A percentile compares a stretch with the other conserved stretches of the same genome.
Conservation (phyloP, 768 basidiomycete species). For the Chiua virens region DNA sequence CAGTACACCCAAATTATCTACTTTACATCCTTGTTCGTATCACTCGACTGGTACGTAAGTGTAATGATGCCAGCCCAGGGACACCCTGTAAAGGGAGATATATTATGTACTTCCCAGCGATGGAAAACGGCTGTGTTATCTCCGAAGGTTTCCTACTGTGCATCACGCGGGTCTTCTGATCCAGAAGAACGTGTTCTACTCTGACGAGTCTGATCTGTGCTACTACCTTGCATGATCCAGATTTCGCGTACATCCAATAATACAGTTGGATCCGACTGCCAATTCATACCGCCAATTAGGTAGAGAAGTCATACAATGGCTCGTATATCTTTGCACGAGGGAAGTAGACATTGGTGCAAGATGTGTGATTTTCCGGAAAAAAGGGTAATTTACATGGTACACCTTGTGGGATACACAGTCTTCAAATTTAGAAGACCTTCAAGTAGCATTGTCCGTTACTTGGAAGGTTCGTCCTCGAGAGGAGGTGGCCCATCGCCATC, state of each 20-base stretch:
- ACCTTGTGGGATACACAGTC: constrained; percentile 2
- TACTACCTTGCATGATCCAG: too few relatives aligned
- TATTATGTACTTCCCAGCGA: too few relatives aligned
- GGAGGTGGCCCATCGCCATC: constrained; percentile 75
- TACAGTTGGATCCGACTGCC: not conserved
- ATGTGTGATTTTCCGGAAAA: constrained; percentile 3
- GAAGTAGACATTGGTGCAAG: not conserved
- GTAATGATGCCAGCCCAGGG: not conserved
- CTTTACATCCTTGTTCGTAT: not conserved
- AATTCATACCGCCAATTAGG: not conserved
- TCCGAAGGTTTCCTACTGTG: too few relatives aligned
- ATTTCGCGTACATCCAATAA: too few relatives aligned
- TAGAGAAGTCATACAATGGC: too few relatives aligned
- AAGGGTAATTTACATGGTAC: constrained; percentile 17
- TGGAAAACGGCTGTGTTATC: too few relatives aligned
- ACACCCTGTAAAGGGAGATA: too few relatives aligned
- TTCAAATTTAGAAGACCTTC: not conserved
- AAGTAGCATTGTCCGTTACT: constrained; percentile 1
- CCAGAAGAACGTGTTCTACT: too few relatives aligned
- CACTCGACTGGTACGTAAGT: not conserved
- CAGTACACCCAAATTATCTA: too few relatives aligned
- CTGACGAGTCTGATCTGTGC: too few relatives aligned
- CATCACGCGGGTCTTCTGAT: too few relatives aligned
- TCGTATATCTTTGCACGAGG: too few relatives aligned
- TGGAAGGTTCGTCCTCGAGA: constrained; percentile 63